phyloP scores from a whole-genome alignment of 805 yeast genomes.

The Kodamaea kakaduensis region DNA sequence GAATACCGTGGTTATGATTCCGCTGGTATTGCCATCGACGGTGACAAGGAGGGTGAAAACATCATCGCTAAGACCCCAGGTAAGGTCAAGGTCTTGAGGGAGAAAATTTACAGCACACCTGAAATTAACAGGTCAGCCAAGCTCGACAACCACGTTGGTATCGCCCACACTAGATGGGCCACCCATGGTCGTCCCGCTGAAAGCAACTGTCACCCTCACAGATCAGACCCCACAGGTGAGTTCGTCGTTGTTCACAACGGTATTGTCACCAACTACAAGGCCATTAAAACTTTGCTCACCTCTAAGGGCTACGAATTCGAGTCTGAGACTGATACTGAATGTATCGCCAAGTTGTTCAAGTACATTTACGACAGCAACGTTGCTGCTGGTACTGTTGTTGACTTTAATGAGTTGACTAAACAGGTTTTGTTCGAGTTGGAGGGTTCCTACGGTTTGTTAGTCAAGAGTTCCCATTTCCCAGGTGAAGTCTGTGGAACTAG shows the following conservation, averaged over 20 bases:
- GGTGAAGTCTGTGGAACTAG: conserved; percentile 95
- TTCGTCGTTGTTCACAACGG: conserved; percentile 96
- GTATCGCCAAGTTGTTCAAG: conserved; percentile 92
- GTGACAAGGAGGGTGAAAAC: conserved; percentile 70
- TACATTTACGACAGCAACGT: conserved; percentile 78
- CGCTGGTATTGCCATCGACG: conserved; percentile 93
- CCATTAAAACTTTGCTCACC: conserved; percentile 73
- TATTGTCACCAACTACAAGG: conserved; percentile 93
- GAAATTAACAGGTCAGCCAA: conserved; percentile 54
- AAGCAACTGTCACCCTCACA: conserved; percentile 91
- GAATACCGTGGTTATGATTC: conserved; percentile 99
- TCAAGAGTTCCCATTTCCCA: conserved; percentile 88
- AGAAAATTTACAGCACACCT: conserved; percentile 49
- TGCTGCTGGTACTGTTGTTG: conserved; percentile 72
- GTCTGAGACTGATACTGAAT: conserved; percentile 96
- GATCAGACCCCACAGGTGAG: conserved; percentile 78
- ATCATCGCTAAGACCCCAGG: conserved; percentile 82
- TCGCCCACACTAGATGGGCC: conserved; percentile 99
- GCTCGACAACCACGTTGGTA: conserved; percentile 86
- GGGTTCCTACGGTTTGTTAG: conserved; percentile 95
- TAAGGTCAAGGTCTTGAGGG: conserved; percentile 78
- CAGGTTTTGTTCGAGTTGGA: conserved; percentile 89
- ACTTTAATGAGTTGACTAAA: conserved; percentile 88
- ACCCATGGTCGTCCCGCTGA: conserved; percentile 94
- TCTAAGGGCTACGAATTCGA: conserved; percentile 80